Base-by-base conservation (phyloP, 1,284 basidiomycete genomes). In the Uromyces viciae-fabae region DNA sequence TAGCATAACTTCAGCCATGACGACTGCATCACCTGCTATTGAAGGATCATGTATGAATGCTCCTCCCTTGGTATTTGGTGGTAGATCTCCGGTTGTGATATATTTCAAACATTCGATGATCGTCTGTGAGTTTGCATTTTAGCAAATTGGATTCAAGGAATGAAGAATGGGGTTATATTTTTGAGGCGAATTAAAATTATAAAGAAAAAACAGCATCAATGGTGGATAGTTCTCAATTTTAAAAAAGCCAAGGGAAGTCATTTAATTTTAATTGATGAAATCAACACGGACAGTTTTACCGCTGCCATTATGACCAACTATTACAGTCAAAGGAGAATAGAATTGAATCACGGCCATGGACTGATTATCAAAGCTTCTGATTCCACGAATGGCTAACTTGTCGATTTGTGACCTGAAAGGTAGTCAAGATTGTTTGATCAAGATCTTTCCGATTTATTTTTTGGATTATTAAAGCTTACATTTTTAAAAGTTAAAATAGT, bases 101-200 rank as follows among this genome's bases (percentile, higher is more conserved):
- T 99, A 99, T 88, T 99, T 99, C 85, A 99, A 90, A 87, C 96
- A 99, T 88, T 99, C 97, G 86, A 99, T 99, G 85, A 99, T 93
- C 0, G 96, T 99, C 85, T 90, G 83, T 28, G 31, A 52, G 3
- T n/a, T 8, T 28, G 28, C 72, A 58, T 42, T 28, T 40, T 64
- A 22, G 7, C 17, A 42, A 4, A 11, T 64, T 43, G 3, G n/a
- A n/a, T n/a, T 56, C 52, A 56, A 22, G 52, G 52, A n/a, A 56
- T 22, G 22, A n/a, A 22, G 25, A 31, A 66, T 15, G 22, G 62
- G 19, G 62, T 28, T 17, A 19, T 31, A 15, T 25, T 40, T 9
- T 19, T 19, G 62, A n/a, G n/a, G n/a, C n/a, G n/a, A n/a, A n/a
- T n/a, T n/a, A n/a, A n/a, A n/a, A n/a, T n/a, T n/a, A n/a, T n/a